phyloP scores from a whole-genome alignment of 2,329 filamentous ascomycete genomes.

The Botryotinia globosa region DNA sequence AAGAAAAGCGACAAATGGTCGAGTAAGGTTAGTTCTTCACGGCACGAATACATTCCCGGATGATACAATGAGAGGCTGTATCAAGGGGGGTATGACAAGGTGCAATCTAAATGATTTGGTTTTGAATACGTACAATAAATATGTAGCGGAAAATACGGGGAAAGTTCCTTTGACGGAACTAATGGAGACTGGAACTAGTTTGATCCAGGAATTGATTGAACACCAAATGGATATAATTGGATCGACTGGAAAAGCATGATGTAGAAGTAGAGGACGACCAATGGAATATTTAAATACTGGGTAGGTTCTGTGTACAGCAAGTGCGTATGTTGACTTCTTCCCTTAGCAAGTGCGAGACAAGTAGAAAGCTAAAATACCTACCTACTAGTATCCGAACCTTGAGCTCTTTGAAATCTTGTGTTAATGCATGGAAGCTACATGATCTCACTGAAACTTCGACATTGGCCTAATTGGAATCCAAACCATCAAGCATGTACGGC shows the following conservation, averaged over 20 bases:
- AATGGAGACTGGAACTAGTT: slow-evolving; percentile 33
- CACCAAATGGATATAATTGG: slow-evolving; percentile 34
- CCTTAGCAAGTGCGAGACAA: not conserved
- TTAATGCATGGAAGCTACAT: not conserved
- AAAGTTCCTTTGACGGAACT: slow-evolving; percentile 32
- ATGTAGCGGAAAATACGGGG: slow-evolving; percentile 27
- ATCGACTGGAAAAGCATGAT: slow-evolving; percentile 31
- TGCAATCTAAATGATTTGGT: slow-evolving; percentile 36
- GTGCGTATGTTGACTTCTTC: not conserved
- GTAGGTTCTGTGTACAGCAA: not conserved
- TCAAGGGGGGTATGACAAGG: slow-evolving; percentile 45
- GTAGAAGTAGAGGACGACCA: not conserved
- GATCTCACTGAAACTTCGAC: not conserved
- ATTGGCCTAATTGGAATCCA: not conserved
- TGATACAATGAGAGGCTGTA: slow-evolving; percentile 50
- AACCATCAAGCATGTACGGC: not conserved
- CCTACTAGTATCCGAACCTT: not conserved
- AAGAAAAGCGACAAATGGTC: slow-evolving; percentile 36
- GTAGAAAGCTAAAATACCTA: not conserved
- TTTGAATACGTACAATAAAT: slow-evolving; percentile 32
- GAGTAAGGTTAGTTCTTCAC: slow-evolving; percentile 52
- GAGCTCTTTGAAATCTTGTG: not conserved
- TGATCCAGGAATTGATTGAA: slow-evolving; percentile 32
- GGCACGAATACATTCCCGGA: slow-evolving; percentile 54
- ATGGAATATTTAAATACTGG: not conserved